Percentiles rank a stretch among this genome's conserved stretches.
phyloP scores from a whole-genome alignment of 129 eudicot genomes.

The Chrysanthemum seticuspe region DNA sequence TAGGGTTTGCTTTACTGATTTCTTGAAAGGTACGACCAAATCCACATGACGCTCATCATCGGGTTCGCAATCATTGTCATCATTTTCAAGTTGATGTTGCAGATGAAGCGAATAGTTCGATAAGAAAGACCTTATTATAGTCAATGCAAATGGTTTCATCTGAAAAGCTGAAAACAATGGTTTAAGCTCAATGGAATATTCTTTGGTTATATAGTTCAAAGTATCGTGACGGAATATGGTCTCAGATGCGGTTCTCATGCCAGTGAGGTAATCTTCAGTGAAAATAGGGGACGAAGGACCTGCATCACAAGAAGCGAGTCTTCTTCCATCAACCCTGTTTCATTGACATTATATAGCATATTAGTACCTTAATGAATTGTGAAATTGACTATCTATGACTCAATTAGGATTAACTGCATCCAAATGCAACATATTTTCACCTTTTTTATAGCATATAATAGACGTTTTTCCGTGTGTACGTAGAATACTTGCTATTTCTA shows the following conservation, averaged over 20 bases:
- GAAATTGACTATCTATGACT: too few species aligned
- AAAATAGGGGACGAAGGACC: conserved; percentile 16
- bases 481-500: too few species aligned
- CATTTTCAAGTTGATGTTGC: conserved; percentile 36
- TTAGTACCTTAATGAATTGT: neutral
- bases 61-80: conserved; percentile 68
- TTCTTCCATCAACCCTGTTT: conserved; percentile 34
- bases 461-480: too few species aligned
- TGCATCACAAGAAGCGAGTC: neutral
- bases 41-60: conserved; percentile 54
- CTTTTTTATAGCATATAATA: too few species aligned
- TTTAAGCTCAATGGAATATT: conserved; percentile 53
- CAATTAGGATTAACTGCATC: too few species aligned
- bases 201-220: conserved; percentile 35
- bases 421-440: too few species aligned
- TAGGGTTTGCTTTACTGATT: conserved; percentile 74
- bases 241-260: conserved; percentile 31
- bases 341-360: conserved; percentile 9
- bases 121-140: conserved; percentile 61
- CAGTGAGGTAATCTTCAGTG: conserved; percentile 45
- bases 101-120: conserved; percentile 67
- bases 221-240: conserved; percentile 28
- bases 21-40: conserved; percentile 80
- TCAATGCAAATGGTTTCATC: conserved; percentile 47
- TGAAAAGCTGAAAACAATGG: conserved; percentile 71